Percentiles rank a stretch among this genome's conserved stretches.
Evolutionary conservation across 495 filamentous ascomycete genomes (phyloP).

Genomic region (Penicillium subrubescens): DNA sequence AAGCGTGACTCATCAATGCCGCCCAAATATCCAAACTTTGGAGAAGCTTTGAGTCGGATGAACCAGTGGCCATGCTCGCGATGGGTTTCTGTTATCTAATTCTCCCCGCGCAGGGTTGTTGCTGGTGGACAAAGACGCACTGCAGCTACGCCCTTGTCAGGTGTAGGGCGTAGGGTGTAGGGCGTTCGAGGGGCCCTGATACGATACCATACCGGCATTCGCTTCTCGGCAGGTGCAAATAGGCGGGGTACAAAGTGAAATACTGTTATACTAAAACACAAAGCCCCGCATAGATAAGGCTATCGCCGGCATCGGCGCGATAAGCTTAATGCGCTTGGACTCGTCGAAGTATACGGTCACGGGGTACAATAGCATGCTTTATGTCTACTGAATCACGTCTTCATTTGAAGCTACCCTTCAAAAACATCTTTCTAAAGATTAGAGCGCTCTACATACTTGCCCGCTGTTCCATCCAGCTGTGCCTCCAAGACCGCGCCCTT

Average conservation of each 20-base stretch:
- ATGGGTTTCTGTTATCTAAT: slow-evolving; percentile 42
- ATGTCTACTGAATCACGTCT: neutral
- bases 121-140: slow-evolving; percentile 7
- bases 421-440: neutral
- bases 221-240: neutral
- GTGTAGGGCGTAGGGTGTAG: slow-evolving; percentile 23
- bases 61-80: neutral
- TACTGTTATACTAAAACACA: slow-evolving; percentile 15
- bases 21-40: slow-evolving; percentile 9
- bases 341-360: neutral
- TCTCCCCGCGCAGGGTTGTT: slow-evolving; percentile 1
- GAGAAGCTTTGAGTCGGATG: slow-evolving; percentile 4
- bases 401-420: neutral
- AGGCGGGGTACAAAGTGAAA: slow-evolving; percentile 5
- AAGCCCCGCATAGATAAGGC: slow-evolving; percentile 43
- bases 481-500: slow-evolving; percentile 68
- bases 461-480: slow-evolving; percentile 48
- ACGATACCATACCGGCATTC: slow-evolving; percentile 6
- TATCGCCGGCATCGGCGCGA: slow-evolving; percentile 45
- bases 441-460: slow-evolving; percentile 39
- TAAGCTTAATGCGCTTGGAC: slow-evolving; percentile 23
- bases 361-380: neutral
- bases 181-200: slow-evolving; percentile 14
- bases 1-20: slow-evolving; percentile 29
- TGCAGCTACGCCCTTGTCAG: slow-evolving; percentile 11